Evolutionary conservation across 441 rosid species (phyloP).

Genomic region (Populus tomentosa): DNA sequence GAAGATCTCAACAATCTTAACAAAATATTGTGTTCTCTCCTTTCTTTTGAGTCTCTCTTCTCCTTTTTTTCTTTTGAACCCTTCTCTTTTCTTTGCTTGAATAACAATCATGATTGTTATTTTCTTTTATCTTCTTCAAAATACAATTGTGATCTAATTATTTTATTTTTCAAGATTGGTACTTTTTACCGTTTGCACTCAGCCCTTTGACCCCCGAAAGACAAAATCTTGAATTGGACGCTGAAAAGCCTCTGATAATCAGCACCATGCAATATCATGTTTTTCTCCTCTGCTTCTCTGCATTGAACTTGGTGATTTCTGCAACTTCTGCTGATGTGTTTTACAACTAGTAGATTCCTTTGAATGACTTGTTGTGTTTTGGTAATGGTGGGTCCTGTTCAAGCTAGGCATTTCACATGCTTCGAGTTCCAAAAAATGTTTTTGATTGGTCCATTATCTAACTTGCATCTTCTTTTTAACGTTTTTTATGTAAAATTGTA

Average conservation of each 20-base stretch:
- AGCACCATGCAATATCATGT: not conserved
- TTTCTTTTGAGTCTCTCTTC: too few relatives aligned
- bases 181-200: too few relatives aligned
- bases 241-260: not conserved
- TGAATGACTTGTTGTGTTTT: not conserved
- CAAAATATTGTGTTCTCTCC: too few relatives aligned
- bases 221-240: not conserved
- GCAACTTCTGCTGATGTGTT: not conserved
- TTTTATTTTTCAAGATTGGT: too few relatives aligned
- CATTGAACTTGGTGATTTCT: not conserved
- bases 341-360: not conserved
- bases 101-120: too few relatives aligned
- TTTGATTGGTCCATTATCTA: not conserved
- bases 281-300: not conserved
- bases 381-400: not conserved
- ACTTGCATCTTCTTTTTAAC: not conserved
- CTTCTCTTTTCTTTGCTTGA: too few relatives aligned
- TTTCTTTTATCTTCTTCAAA: too few relatives aligned
- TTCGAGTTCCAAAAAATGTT: not conserved
- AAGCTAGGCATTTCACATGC: not conserved
- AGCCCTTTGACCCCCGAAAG: too few relatives aligned
- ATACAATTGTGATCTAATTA: too few relatives aligned
- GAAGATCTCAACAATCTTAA: not conserved
- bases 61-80: not conserved
- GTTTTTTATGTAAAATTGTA: not conserved